Percentiles rank a stretch among this genome's conserved stretches.
phyloP scores from a whole-genome alignment of 257 asterid species.

The Solanum pinnatisectum region DNA sequence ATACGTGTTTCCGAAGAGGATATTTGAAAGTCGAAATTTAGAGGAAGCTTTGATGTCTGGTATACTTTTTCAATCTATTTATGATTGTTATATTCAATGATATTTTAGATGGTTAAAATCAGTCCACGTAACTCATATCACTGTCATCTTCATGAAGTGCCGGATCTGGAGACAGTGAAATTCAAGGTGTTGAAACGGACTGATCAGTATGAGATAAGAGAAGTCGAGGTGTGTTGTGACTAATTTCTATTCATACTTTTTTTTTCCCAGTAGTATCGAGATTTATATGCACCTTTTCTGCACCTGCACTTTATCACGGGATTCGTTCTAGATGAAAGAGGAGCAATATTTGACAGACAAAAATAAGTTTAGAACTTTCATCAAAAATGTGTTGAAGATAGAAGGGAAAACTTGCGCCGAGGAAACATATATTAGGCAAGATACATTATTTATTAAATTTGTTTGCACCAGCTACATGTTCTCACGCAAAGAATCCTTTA shows the following conservation, averaged over 20 bases:
- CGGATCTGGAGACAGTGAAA: conserved; percentile 72
- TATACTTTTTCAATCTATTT: neutral
- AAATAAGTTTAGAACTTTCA: neutral
- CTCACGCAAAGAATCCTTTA: neutral
- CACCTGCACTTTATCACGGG: neutral
- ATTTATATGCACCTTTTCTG: neutral
- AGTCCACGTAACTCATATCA: neutral
- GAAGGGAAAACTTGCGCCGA: neutral
- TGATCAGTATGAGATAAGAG: conserved; percentile 61
- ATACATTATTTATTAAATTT: neutral
- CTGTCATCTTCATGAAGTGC: conserved; percentile 29
- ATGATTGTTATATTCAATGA: neutral
- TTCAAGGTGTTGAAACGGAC: conserved; percentile 57
- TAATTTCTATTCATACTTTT: neutral
- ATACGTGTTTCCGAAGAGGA: conserved; percentile 46
- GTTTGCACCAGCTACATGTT: neutral
- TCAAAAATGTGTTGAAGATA: neutral
- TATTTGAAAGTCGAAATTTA: conserved; percentile 49
- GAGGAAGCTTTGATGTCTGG: conserved; percentile 97
- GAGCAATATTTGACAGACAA: neutral
- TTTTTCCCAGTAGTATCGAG: neutral
- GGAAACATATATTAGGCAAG: neutral
- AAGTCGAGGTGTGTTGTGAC: conserved; percentile 45
- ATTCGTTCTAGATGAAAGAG: neutral
- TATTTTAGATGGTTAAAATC: neutral